Percentiles rank a stretch among this genome's conserved stretches.
Conservation (phyloP, 2,329 filamentous ascomycete species). For the Pseudofabraea citricarpa region DNA sequence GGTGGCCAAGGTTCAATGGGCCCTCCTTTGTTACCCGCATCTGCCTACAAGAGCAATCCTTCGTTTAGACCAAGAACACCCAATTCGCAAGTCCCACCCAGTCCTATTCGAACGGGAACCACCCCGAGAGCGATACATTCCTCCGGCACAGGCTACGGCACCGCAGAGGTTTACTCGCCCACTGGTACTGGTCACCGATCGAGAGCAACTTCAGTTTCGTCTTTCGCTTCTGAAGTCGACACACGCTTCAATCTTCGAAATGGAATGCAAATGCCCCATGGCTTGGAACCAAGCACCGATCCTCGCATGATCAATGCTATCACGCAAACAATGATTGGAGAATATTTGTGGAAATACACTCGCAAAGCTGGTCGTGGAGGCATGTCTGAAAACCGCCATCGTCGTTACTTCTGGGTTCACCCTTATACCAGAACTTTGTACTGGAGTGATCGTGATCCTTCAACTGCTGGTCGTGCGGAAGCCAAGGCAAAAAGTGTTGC, state of each 20-base stretch:
- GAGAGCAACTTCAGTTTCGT: slow-evolving; percentile 83
- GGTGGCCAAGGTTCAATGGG: slow-evolving; percentile 58
- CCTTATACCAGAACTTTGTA: slow-evolving; percentile 95
- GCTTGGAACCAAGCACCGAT: slow-evolving; percentile 72
- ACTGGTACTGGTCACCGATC: slow-evolving; percentile 38
- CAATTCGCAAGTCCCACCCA: slow-evolving; percentile 40
- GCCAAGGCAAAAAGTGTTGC: slow-evolving; percentile 81
- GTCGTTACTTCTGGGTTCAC: slow-evolving; percentile 98
- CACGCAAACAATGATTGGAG: slow-evolving; percentile 98
- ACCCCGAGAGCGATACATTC: slow-evolving; percentile 45
- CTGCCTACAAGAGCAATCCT: slow-evolving; percentile 43
- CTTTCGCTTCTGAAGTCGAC: slow-evolving; percentile 92
- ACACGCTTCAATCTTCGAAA: slow-evolving; percentile 77
- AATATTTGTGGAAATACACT: slow-evolving; percentile 99
- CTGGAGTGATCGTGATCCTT: slow-evolving; percentile 91
- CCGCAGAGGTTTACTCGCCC: slow-evolving; percentile 43
- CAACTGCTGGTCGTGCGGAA: slow-evolving; percentile 70
- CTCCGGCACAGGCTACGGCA: slow-evolving; percentile 42
- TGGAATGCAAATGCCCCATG: slow-evolving; percentile 47
- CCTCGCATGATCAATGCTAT: slow-evolving; percentile 99
- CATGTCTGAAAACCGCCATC: slow-evolving; percentile 84
- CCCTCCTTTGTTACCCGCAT: slow-evolving; percentile 78
- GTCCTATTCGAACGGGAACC: slow-evolving; percentile 49
- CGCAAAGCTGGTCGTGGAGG: slow-evolving; percentile 86
- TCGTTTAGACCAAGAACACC: slow-evolving; percentile 56